Conservation (phyloP, 2,329 filamentous ascomycete genomes). For the Cadophora gregata region DNA sequence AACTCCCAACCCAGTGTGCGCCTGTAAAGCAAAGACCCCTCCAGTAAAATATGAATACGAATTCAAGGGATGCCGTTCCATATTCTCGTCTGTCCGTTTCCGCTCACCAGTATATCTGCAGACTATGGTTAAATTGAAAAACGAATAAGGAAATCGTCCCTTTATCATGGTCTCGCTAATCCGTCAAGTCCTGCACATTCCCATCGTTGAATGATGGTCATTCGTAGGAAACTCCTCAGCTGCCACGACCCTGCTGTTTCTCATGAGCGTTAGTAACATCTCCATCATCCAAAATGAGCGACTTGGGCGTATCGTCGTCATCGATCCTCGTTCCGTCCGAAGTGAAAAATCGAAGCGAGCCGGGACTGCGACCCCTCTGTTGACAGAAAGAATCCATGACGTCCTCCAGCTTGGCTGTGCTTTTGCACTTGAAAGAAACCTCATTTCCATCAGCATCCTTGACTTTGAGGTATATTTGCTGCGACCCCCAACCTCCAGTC, state of each 20-base stretch:
- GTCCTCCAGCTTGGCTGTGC: constrained; percentile 18
- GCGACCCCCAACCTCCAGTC: constrained; percentile 5
- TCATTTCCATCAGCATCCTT: constrained; percentile 20
- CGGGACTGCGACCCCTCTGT: constrained; percentile 8
- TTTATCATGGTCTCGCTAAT: neutral
- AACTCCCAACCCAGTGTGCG: neutral
- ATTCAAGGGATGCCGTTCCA: neutral
- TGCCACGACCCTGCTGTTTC: constrained; percentile 20
- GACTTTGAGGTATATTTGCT: constrained; percentile 21
- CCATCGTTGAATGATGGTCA: neutral
- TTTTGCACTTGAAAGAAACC: constrained; percentile 23
- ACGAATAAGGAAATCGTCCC: neutral
- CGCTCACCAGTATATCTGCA: neutral
- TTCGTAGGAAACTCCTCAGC: neutral
- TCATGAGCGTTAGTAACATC: constrained; percentile 20
- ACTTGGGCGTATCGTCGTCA: constrained; percentile 16
- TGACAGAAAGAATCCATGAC: constrained; percentile 21
- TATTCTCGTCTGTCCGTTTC: neutral
- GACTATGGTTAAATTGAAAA: neutral
- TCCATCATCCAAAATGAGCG: constrained; percentile 22
- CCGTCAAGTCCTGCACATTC: neutral
- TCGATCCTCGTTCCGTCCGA: constrained; percentile 21
- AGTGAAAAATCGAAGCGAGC: constrained; percentile 22
- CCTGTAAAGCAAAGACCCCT: neutral
- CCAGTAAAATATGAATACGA: neutral